Conservation (phyloP, 306 rosid genomes). For the Inga laurina region DNA sequence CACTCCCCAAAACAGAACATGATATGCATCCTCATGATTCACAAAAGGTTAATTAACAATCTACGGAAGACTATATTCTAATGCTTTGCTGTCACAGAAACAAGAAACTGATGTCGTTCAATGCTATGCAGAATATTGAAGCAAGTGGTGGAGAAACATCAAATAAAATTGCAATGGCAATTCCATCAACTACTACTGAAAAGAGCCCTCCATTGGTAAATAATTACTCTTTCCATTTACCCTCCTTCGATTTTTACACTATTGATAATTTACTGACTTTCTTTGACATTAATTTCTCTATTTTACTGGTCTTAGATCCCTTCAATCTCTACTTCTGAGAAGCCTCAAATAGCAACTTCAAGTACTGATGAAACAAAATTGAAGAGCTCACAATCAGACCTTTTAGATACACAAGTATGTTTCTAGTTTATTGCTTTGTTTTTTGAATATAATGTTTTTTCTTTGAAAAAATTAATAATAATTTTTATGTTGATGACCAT, state of each 20-base stretch:
- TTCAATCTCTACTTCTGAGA: background rate
- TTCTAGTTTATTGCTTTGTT: background rate
- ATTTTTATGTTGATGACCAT: background rate
- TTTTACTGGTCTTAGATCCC: background rate
- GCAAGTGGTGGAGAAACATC: background rate
- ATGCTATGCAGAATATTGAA: background rate
- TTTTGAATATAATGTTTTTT: background rate
- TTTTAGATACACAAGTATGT: background rate
- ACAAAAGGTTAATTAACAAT: no score
- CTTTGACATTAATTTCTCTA: background rate
- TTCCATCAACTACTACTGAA: background rate
- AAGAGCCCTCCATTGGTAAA: background rate
- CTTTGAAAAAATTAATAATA: no score
- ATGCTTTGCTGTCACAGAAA: no score
- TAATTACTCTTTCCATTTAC: background rate
- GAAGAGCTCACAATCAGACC: background rate
- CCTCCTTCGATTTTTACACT: background rate
- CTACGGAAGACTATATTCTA: no score
- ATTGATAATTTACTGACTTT: background rate
- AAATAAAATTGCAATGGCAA: no score
- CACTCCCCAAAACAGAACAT: background rate
- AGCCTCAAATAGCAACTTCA: background rate
- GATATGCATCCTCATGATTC: no score
- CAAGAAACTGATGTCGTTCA: background rate
- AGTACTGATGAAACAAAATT: background rate